Evolutionary conservation across 441 rosid genomes (phyloP).

Genomic region (Pelargonium cotyledonis): DNA sequence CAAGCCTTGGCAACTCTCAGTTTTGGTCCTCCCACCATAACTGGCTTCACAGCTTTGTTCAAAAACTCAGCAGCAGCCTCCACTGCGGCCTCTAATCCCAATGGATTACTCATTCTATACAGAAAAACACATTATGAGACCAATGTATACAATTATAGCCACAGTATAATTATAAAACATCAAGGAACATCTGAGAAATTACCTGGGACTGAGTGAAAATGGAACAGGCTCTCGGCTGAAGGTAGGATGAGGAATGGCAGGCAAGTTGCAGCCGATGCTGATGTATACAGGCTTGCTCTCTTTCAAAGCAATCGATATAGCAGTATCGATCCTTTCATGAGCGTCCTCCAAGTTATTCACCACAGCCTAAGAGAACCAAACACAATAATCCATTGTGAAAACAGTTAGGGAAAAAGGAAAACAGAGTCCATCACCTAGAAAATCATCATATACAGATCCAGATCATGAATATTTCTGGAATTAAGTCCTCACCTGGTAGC

Average conservation of each 20-base stretch:
- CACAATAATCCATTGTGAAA: neutral
- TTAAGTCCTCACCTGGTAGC: conserved; percentile 25
- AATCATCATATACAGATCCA: neutral
- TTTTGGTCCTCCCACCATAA: conserved; percentile 80
- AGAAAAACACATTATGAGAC: too few relatives aligned
- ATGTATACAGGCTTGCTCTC: conserved; percentile 87
- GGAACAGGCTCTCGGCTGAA: conserved; percentile 71
- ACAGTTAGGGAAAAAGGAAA: neutral
- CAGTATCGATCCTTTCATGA: conserved; percentile 69
- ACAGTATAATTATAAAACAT: too few relatives aligned
- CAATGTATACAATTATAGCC: too few relatives aligned
- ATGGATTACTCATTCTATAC: conserved; percentile 26
- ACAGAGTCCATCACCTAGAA: neutral
- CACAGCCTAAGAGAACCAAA: conserved; percentile 44
- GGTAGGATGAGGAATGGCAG: conserved; percentile 67
- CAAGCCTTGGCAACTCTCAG: conserved; percentile 56
- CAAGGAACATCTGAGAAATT: neutral
- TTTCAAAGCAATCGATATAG: conserved; percentile 77
- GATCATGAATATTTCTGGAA: neutral
- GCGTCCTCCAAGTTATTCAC: conserved; percentile 80
- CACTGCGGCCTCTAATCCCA: conserved; percentile 74
- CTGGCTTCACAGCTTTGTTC: conserved; percentile 85
- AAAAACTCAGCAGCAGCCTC: conserved; percentile 70
- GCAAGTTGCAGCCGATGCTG: conserved; percentile 75
- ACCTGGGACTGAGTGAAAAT: conserved; percentile 53